Evolutionary conservation across 129 eudicot genomes (phyloP), one percentile per base, ranked within the genome.

Genomic region (Kitagawia praeruptora): DNA sequence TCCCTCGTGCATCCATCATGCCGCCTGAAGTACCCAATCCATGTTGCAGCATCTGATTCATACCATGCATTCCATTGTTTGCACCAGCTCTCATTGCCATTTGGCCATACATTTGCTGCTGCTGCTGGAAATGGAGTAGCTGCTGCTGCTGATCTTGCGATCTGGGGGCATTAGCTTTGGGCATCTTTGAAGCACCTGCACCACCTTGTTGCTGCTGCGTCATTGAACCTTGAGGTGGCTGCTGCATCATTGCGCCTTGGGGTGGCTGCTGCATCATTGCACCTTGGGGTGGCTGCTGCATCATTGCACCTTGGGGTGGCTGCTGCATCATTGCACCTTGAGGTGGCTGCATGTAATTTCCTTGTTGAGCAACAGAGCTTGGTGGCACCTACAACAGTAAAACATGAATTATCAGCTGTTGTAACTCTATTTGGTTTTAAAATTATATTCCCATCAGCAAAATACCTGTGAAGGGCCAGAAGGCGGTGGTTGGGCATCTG

Each of bases 401-500:
- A 46, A 71, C 31, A 31, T 69, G 37, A 81, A 80, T 23, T 39
- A 72, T 34, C 56, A 25, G 77, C 44, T 54, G 28, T 6, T 49
- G 27, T 42, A 75, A 45, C 53, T n/a, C 23, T 31, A 19, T 25
- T 9, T 16, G 64, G 39, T 3, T 38, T 3, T 18, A 31, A 44
- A 75, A 48, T 15, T 16, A 39, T 42, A 27, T 75, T 27, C 14
- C 46, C 13, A 39, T 66, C 10, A 28, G 48, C 4, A 16, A 51
- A 76, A 70, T 75, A 83, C 89, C 91, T 93, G 95, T 75, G 93
- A 77, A 49, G 92, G 90, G 31, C 81, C 84, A 79, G 88, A 74
- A 34, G 88, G 84, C 70, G 87, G 91, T 72, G 91, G 90, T 84
- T 93, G 98, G 49, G 97, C 91, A 86, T 93, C 98, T 25, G 98